Evolutionary conservation across 148 eudicot species (phyloP).

Genomic region (Vaccinium darrowii): DNA sequence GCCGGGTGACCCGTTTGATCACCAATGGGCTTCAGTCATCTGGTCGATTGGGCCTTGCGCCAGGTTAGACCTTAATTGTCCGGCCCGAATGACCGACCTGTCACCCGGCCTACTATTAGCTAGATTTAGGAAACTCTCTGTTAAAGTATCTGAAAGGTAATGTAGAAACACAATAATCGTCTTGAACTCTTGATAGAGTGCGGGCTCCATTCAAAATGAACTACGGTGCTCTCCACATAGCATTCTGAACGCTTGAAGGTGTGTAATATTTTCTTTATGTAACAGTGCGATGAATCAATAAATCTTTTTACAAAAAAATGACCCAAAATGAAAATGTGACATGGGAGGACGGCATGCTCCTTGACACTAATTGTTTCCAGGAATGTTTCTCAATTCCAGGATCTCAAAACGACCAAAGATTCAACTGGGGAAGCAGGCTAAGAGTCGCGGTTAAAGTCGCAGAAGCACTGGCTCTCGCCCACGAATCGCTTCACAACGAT

Average conservation of each 20-base stretch:
- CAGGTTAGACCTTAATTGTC: too few species aligned
- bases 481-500: conserved; percentile 29
- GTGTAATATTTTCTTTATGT: not conserved
- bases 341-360: too few species aligned
- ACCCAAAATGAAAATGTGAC: not conserved
- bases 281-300: not conserved
- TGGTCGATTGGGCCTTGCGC: too few species aligned
- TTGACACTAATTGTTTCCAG: not conserved
- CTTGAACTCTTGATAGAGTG: not conserved
- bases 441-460: conserved; percentile 29
- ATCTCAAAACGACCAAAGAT: conserved; percentile 21
- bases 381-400: conserved; percentile 20
- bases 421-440: conserved; percentile 45
- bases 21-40: too few species aligned
- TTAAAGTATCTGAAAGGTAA: not conserved
- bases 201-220: not conserved
- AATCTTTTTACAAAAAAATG: not conserved
- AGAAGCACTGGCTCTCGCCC: conserved; percentile 39
- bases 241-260: not conserved
- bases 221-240: not conserved
- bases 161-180: not conserved
- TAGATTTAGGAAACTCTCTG: not conserved
- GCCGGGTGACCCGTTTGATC: too few species aligned
- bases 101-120: not conserved
- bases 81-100: too few species aligned